Evolutionary conservation across 768 basidiomycete genomes (phyloP).

Genomic region (Termitomyces sp.): DNA sequence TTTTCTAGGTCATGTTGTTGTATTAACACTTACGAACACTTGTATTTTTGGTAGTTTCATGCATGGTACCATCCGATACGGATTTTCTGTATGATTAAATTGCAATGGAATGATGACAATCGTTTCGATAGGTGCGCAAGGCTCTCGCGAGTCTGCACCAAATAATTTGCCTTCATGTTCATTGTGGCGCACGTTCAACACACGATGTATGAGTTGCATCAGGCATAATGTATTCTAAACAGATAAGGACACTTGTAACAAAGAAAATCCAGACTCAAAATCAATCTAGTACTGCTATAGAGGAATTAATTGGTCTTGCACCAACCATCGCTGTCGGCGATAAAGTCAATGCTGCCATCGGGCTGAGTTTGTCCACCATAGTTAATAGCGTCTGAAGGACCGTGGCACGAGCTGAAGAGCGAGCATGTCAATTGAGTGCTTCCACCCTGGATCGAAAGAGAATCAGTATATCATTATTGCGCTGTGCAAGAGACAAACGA

Average conservation of each 20-base stretch:
- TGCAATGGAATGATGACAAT: background rate
- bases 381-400: slow-evolving; percentile 31
- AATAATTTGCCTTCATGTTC: background rate
- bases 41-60: background rate
- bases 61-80: background rate
- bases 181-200: background rate
- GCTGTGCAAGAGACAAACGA: slow-evolving; percentile 4
- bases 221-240: background rate
- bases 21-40: background rate
- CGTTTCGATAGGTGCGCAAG: background rate
- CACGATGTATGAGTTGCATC: background rate
- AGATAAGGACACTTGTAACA: background rate
- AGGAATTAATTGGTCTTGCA: slow-evolving; percentile 23
- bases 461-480: slow-evolving; percentile 1
- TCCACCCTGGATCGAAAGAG: slow-evolving; percentile 22
- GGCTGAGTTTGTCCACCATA: slow-evolving; percentile 37
- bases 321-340: slow-evolving; percentile 35
- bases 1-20: slow-evolving; percentile 26
- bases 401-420: slow-evolving; percentile 33
- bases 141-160: background rate
- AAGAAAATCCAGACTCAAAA: too few species aligned
- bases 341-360: slow-evolving; percentile 34
- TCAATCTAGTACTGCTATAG: background rate
- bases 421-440: slow-evolving; percentile 40
- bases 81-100: background rate